A percentile compares a stretch with the other conserved stretches of the same genome.
phyloP scores from a whole-genome alignment of 805 yeast species.

The Suhomyces sp. region DNA sequence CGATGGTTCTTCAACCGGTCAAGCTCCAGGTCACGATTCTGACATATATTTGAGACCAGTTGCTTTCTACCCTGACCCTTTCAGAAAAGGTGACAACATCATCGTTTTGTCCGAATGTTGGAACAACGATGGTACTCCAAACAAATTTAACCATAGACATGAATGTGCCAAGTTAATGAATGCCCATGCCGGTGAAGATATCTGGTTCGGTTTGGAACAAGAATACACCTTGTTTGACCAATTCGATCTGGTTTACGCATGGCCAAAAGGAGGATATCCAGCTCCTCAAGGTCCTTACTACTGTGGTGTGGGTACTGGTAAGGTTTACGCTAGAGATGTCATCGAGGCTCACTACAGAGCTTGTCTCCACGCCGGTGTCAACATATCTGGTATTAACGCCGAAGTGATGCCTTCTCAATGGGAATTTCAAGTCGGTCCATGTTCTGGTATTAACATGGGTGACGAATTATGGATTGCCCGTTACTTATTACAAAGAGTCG shows the following conservation, averaged over 20 bases:
- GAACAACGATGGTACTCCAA: conserved; percentile 98
- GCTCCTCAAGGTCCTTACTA: conserved; percentile 99
- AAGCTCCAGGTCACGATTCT: conserved; percentile 97
- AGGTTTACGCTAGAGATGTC: conserved; percentile 95
- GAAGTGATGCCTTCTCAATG: conserved; percentile 99
- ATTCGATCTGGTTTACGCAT: conserved; percentile 86
- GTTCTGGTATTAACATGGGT: conserved; percentile 94
- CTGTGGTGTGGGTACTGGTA: conserved; percentile 99
- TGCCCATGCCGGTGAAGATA: conserved; percentile 78
- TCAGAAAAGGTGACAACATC: conserved; percentile 96
- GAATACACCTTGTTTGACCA: conserved; percentile 96
- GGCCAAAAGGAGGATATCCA: conserved; percentile 99
- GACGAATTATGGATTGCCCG: conserved; percentile 97
- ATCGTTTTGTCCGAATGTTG: conserved; percentile 94
- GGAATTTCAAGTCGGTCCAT: conserved; percentile 99
- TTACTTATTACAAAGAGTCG: conserved; percentile 87
- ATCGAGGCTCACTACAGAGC: conserved; percentile 99
- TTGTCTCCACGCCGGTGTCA: conserved; percentile 87
- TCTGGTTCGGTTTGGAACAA: conserved; percentile 99
- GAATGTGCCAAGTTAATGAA: conserved; percentile 93
- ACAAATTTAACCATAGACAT: conserved; percentile 97
- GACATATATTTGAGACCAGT: conserved; percentile 95
- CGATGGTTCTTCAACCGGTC: conserved; percentile 97
- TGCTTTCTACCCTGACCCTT: conserved; percentile 92
- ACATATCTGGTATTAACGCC: conserved; percentile 95